Base-by-base conservation (phyloP, 495 filamentous ascomycete species). In the Neurospora tetraspora region DNA sequence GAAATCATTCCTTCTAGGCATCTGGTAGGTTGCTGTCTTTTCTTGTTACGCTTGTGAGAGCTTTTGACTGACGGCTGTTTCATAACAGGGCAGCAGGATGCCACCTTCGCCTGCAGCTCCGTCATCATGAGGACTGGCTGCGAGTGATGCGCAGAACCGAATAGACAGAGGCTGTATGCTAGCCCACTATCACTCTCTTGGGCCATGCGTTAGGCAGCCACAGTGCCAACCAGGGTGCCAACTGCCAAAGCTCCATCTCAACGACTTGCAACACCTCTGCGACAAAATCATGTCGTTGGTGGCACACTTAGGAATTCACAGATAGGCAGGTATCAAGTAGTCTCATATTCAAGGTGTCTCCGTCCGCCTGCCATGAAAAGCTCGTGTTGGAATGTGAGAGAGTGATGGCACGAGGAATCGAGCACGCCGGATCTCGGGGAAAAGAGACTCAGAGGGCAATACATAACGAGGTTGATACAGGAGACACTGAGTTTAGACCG, bases 221-320 rank as follows among this genome's bases (percentile, higher is more conserved):
- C 42, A n/a, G 7, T n/a, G 7, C 18, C 6, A 9, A 42, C 38
- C 11, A 12, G 11, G 11, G 11, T 39, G 38, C 38, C 2, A 7
- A 42, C 4, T 42, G 5, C 40, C 40, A n/a, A 43, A 43, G 18
- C 16, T 43, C 16, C 5, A n/a, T 43, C 43, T 23, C n/a, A 23
- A 47, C 4, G 0, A 20, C 4, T 0, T 2, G n/a, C 4, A 53
- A 27, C 0, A 53, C 8, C 2, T 53, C 20, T 23, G 2, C 7
- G 18, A 23, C n/a, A 11, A 20, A 4, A 11, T n/a, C 0, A 23
- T 7, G 45, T 45, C 3, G 8, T 45, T 20, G 18, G 42, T 5
- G 0, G 18, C 0, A 53, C 0, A 23, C 12, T 0, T 0, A 8
- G 10, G 1, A 0, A 23, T 23, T 12, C 4, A 12, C 2, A 23